These are phyloP conservation scores for Porodaedalea pini DNA, from an alignment of 1,284 basidiomycete species.

Conservation along the genomic window DNA sequence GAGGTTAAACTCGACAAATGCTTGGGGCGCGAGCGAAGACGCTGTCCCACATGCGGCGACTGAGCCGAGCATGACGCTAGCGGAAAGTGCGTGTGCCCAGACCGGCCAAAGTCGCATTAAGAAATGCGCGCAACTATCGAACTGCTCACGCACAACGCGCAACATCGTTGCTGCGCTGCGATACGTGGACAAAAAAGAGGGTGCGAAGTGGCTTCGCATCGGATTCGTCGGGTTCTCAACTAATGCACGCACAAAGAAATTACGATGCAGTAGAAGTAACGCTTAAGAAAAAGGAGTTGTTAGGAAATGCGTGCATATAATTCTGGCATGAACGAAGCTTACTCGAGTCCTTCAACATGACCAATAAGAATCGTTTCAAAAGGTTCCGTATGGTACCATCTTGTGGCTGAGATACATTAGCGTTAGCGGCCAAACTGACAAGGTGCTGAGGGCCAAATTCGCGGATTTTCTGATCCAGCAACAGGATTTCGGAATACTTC, in stretches of 20 bases:
- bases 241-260: slow-evolving; percentile 23
- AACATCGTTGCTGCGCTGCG: slow-evolving; percentile 18
- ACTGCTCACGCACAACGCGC: neutral
- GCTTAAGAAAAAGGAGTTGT: neutral
- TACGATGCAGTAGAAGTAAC: slow-evolving; percentile 18
- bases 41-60: slow-evolving; percentile 21
- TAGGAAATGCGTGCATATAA: too few relatives aligned
- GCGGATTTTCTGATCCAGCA: slow-evolving; percentile 14
- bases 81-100: slow-evolving; percentile 11
- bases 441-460: slow-evolving; percentile 5
- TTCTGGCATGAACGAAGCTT: neutral
- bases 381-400: neutral
- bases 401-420: neutral
- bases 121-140: neutral
- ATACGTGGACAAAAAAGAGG: slow-evolving; percentile 22
- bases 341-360: slow-evolving; percentile 8
- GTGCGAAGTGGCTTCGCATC: slow-evolving; percentile 21
- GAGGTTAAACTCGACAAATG: slow-evolving; percentile 23
- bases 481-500: slow-evolving; percentile 19
- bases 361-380: neutral
- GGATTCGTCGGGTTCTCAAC: slow-evolving; percentile 21
- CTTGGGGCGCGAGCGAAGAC: slow-evolving; percentile 19
- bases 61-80: slow-evolving; percentile 22
- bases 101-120: slow-evolving; percentile 16
- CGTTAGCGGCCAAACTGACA: neutral